Percentiles rank a stretch among this genome's conserved stretches.
These are phyloP conservation scores for Paraphoma chrysanthemicola DNA, from an alignment of 2,329 filamentous ascomycete genomes.

Conservation along the genomic window DNA sequence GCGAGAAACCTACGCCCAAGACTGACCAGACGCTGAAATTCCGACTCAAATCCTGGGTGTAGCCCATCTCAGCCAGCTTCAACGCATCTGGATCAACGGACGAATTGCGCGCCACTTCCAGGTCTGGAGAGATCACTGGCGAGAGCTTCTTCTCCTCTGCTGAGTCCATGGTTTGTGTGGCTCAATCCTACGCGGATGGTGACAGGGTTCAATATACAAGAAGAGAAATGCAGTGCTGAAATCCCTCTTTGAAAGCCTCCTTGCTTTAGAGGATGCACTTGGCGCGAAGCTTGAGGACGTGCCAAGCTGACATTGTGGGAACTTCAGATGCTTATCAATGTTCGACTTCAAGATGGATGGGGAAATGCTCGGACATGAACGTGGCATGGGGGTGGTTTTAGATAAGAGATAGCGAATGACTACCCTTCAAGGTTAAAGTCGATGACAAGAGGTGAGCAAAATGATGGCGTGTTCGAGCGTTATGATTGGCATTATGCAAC, in stretches of 20 bases:
- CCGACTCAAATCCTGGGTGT: slow-evolving; percentile 55
- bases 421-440: not conserved
- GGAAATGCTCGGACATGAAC: not conserved
- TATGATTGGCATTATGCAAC: slow-evolving; percentile 1
- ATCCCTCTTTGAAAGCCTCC: not conserved
- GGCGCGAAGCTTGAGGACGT: slow-evolving; percentile 14
- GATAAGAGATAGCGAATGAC: slow-evolving; percentile 11
- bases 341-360: slow-evolving; percentile 4
- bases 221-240: not conserved
- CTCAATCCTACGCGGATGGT: too few species aligned
- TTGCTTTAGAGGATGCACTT: slow-evolving; percentile 11
- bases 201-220: not conserved
- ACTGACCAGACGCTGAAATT: slow-evolving; percentile 59
- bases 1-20: slow-evolving; percentile 59
- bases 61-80: slow-evolving; percentile 57
- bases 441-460: not conserved
- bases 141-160: slow-evolving; percentile 19
- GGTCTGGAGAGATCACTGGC: slow-evolving; percentile 12
- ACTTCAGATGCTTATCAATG: slow-evolving; percentile 6
- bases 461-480: not conserved
- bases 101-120: slow-evolving; percentile 11
- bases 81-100: slow-evolving; percentile 49
- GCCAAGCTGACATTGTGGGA: slow-evolving; percentile 8
- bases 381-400: slow-evolving; percentile 1
- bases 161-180: slow-evolving; percentile 4